These are phyloP conservation scores for Camillea tinctor DNA, from an alignment of 2,329 filamentous ascomycete species.

Conservation along the genomic window DNA sequence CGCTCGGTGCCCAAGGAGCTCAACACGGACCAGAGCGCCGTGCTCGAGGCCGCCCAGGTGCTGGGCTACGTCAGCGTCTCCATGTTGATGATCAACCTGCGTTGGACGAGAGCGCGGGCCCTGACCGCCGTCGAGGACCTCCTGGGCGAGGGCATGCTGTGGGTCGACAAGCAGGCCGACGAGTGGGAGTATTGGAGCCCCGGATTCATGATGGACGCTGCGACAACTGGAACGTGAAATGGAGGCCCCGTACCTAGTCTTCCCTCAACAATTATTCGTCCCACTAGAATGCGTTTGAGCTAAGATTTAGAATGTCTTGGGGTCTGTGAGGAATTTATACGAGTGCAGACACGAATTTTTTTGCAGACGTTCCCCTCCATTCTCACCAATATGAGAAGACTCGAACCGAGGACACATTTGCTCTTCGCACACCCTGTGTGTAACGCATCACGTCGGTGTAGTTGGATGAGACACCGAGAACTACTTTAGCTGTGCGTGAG, in stretches of 20 bases:
- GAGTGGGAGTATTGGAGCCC: constrained; percentile 96
- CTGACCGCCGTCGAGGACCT: constrained; percentile 89
- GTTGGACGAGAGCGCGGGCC: constrained; percentile 82
- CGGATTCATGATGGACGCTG: constrained; percentile 57
- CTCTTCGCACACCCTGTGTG: no score
- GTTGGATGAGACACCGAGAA: no score
- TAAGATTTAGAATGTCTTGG: neutral
- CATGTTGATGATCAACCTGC: constrained; percentile 83
- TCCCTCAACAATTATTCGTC: neutral
- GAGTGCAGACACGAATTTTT: no score
- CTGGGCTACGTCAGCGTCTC: constrained; percentile 86
- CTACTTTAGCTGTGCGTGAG: no score
- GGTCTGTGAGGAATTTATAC: neutral
- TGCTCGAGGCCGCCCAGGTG: constrained; percentile 87
- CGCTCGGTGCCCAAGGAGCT: constrained; percentile 92
- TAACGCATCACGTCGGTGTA: no score
- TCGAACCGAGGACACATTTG: no score
- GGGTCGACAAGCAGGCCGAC: constrained; percentile 81
- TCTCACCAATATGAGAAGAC: no score
- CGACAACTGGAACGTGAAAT: constrained; percentile 18
- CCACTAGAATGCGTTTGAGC: neutral
- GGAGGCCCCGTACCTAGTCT: constrained; percentile 5
- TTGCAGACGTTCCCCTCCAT: no score
- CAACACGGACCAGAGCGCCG: constrained; percentile 88
- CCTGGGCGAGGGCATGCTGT: constrained; percentile 83